These are phyloP conservation scores for Clarireedia homoeocarpa DNA, from an alignment of 2,329 filamentous ascomycete genomes.

Conservation along the genomic window DNA sequence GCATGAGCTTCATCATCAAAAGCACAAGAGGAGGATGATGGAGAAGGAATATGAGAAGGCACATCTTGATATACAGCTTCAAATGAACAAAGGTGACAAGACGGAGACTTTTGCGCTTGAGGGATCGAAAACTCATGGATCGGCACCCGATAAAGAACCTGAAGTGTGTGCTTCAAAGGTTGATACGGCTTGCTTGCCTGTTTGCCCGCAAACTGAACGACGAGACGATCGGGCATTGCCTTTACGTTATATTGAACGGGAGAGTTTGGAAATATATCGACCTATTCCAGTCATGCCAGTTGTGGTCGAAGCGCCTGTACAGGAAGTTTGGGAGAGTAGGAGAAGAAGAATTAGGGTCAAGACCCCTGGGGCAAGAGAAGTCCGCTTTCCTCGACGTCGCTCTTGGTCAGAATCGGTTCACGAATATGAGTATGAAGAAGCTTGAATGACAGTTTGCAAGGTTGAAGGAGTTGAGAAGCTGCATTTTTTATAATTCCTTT, in stretches of 20 bases:
- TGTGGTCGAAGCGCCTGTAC: background rate
- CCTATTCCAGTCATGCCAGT: background rate
- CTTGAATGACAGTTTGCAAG: too few relatives aligned
- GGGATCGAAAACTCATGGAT: background rate
- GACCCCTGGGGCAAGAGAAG: background rate
- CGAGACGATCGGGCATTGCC: background rate
- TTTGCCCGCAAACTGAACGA: background rate
- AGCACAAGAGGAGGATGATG: slow-evolving; percentile 8
- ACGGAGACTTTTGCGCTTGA: background rate
- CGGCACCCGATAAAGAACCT: background rate
- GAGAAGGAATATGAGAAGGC: slow-evolving; percentile 11
- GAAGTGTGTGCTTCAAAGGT: background rate
- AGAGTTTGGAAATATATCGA: background rate
- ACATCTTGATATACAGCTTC: slow-evolving; percentile 5
- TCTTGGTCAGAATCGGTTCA: slow-evolving; percentile 3
- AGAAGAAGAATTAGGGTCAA: background rate
- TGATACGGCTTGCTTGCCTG: background rate
- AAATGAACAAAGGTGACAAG: background rate
- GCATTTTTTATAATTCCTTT: background rate
- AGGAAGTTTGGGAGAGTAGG: background rate
- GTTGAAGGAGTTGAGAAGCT: too few relatives aligned
- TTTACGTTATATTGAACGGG: background rate
- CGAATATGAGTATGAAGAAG: slow-evolving; percentile 1
- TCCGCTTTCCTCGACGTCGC: background rate
- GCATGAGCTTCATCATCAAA: slow-evolving; percentile 7